A percentile compares a stretch with the other conserved stretches of the same genome.
Conservation (phyloP, 1,284 basidiomycete genomes). For the Fistulina hepatica region DNA sequence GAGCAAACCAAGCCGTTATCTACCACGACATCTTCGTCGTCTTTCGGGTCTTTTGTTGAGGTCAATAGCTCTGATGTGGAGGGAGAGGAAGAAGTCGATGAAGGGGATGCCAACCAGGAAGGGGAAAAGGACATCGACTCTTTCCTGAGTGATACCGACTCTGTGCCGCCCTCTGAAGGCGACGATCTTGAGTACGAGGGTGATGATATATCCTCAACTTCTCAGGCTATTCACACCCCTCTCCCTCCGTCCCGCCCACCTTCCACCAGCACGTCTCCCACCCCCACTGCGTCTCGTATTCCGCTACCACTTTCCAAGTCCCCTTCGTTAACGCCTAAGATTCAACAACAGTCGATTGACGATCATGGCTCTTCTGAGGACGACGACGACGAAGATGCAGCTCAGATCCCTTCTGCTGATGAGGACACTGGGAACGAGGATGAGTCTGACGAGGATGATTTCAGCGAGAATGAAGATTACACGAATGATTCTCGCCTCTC, state of each 20-base stretch:
- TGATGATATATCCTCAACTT: too few species aligned
- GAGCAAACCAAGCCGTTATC: slow-evolving; percentile 8
- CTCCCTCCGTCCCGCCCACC: too few species aligned
- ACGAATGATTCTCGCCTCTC: slow-evolving; percentile 13
- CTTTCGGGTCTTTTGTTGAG: slow-evolving; percentile 30
- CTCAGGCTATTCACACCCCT: too few species aligned
- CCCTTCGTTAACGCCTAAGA: slow-evolving; percentile 32
- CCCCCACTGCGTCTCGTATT: slow-evolving; percentile 21
- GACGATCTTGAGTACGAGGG: slow-evolving; percentile 23
- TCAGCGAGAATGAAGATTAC: slow-evolving; percentile 8
- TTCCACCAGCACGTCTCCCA: too few species aligned
- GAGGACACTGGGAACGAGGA: slow-evolving; percentile 10
- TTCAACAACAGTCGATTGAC: slow-evolving; percentile 22
- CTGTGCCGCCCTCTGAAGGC: slow-evolving; percentile 16
- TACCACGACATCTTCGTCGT: slow-evolving; percentile 19
- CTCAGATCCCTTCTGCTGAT: slow-evolving; percentile 15
- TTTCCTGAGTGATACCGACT: slow-evolving; percentile 23
- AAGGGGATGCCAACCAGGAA: slow-evolving; percentile 19
- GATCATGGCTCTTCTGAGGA: slow-evolving; percentile 12
- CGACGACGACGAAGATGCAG: too few species aligned
- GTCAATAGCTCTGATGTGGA: slow-evolving; percentile 19
- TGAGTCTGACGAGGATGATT: neutral
- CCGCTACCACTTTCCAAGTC: slow-evolving; percentile 30
- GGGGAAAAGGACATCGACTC: slow-evolving; percentile 21
- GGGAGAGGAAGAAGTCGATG: slow-evolving; percentile 16